Conservation (phyloP, 495 filamentous ascomycete genomes). For the Penicillium cataractarum region DNA sequence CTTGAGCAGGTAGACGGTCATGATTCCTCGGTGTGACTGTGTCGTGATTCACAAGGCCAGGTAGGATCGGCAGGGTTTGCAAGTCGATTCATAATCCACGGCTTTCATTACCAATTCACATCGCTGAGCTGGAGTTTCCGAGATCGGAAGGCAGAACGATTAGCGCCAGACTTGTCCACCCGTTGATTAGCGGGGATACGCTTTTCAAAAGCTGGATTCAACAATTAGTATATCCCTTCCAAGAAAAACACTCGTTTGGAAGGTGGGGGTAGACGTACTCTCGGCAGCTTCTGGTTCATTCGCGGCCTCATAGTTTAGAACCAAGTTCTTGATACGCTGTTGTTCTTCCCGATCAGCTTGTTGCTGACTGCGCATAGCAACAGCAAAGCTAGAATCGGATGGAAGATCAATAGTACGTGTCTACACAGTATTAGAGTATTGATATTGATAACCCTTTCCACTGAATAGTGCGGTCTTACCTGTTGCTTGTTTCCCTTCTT, state of each 20-base stretch:
- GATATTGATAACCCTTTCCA: no score
- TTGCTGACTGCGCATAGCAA: constrained; percentile 94
- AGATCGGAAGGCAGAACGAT: constrained; percentile 77
- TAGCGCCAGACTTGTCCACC: constrained; percentile 70
- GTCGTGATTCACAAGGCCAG: not conserved
- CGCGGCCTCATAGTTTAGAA: constrained; percentile 91
- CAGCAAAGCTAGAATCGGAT: constrained; percentile 90
- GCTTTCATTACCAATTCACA: constrained; percentile 84
- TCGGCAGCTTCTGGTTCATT: constrained; percentile 77
- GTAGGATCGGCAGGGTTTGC: no score
- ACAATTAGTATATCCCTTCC: constrained; percentile 13
- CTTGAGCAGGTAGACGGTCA: not conserved
- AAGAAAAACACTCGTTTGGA: constrained; percentile 5
- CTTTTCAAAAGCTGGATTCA: constrained; percentile 37
- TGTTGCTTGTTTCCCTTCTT: constrained; percentile 96
- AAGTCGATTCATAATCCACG: not conserved
- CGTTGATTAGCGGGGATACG: constrained; percentile 41
- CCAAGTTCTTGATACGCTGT: constrained; percentile 95
- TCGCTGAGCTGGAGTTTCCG: constrained; percentile 94
- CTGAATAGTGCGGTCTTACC: constrained; percentile 50
- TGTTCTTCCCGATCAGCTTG: constrained; percentile 95
- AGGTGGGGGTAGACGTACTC: constrained; percentile 36
- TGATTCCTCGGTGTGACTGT: not conserved
- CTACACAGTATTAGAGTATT: constrained; percentile 45
- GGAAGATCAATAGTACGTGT: constrained; percentile 93